Evolutionary conservation across 176 grass and related monocot species (phyloP), one percentile per base, ranked within the genome.

Genomic region (Cenchrus purpureus): DNA sequence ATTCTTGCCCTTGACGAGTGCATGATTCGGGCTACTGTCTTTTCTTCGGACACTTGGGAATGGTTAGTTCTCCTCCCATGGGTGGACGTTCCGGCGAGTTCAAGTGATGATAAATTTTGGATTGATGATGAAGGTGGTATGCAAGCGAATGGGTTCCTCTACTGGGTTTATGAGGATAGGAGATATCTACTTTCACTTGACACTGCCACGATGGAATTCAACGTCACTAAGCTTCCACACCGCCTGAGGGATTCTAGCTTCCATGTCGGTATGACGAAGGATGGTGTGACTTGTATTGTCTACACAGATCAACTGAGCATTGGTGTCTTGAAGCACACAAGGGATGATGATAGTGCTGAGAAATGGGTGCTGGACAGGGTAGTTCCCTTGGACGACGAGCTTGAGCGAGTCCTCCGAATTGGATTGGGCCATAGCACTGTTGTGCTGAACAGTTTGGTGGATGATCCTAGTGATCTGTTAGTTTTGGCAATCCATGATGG

Each of bases 161-260:
- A 78, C 60, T 70, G 52, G 51, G 52, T 58, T 20, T 57, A 77
- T 15, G 11, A 11, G 50, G 34, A 68, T 16, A 9, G 0, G n/a
- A n/a, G 17, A 3, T 32, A 19, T 58, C 10, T 85, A 7, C 8
- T 84, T 22, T 19, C 61, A 2, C 72, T 85, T 6, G 51, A 85
- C 51, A 68, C 73, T 0, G 22, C 15, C n/a, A 77, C 83, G 29
- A 85, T 85, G 83, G 37, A 67, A 32, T 48, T 85, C n/a, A 58
- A 32, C 15, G 9, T 59, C 20, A 19, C 37, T 58, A 1, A 67
- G 37, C 63, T 85, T 46, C 73, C 73, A 1, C 9, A 1, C 4
- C 9, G 22, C 5, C 10, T 68, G 34, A 43, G 0, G 0, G 0
- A 2, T 20, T 60, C 58, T 25, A 29, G 7, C 14, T 85, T 68